A percentile compares a stretch with the other conserved stretches of the same genome.
These are phyloP conservation scores for Candida michaelii DNA, from an alignment of 805 yeast species.

Conservation along the genomic window DNA sequence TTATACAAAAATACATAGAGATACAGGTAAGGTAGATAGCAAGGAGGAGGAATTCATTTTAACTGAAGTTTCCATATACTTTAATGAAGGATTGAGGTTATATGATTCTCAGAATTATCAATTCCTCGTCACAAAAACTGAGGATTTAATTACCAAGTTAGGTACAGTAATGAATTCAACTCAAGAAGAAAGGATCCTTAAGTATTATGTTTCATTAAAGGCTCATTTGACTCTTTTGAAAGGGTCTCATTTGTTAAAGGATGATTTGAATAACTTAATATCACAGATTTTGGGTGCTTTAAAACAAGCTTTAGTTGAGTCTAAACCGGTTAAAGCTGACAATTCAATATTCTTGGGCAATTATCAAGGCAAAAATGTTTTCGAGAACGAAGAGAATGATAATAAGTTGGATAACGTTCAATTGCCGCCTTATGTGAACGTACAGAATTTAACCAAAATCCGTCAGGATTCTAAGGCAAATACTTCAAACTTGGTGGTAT, in stretches of 20 bases:
- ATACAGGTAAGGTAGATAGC: conserved; percentile 8
- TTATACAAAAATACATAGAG: conserved; percentile 10
- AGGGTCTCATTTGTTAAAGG: conserved; percentile 11
- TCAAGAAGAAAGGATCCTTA: conserved; percentile 32
- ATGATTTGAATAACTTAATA: conserved; percentile 5
- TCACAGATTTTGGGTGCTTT: conserved; percentile 15
- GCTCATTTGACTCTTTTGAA: conserved; percentile 28
- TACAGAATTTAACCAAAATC: conserved; percentile 24
- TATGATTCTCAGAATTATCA: conserved; percentile 1
- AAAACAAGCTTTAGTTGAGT: conserved; percentile 18
- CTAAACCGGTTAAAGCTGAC: conserved; percentile 5
- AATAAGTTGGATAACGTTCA: conserved; percentile 35
- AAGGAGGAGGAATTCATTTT: conserved; percentile 1
- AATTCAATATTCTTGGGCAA: conserved; percentile 11
- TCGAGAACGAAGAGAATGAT: conserved; percentile 8
- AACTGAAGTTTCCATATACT: conserved; percentile 2
- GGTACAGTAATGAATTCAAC: conserved; percentile 25
- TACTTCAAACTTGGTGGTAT: conserved; percentile 14
- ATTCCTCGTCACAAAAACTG: conserved; percentile 19
- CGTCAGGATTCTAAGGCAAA: not conserved
- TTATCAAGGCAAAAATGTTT: conserved; percentile 9
- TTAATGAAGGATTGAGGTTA: conserved; percentile 3
- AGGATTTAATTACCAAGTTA: conserved; percentile 28
- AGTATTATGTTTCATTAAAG: conserved; percentile 27
- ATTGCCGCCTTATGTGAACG: conserved; percentile 39